These are phyloP conservation scores for Cladosporium sp. DNA, from an alignment of 2,329 filamentous ascomycete species.

Conservation along the genomic window DNA sequence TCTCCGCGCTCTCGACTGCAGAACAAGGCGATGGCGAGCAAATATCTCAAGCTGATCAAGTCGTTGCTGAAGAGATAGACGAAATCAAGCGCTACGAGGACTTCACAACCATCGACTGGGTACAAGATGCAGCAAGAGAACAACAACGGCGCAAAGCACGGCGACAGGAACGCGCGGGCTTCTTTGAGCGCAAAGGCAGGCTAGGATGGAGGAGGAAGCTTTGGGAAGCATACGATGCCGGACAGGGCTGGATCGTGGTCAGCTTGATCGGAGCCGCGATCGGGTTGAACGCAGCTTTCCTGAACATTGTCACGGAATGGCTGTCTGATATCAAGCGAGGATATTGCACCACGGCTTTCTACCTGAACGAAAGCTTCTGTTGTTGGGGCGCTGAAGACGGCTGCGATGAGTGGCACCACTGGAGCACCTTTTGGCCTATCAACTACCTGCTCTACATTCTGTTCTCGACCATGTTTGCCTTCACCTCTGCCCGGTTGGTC, in stretches of 20 bases:
- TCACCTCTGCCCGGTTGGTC: conserved; percentile 75
- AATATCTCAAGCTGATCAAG: conserved; percentile 54
- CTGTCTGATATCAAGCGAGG: conserved; percentile 90
- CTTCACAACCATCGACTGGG: conserved; percentile 98
- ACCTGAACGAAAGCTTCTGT: conserved; percentile 95
- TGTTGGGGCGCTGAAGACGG: conserved; percentile 94
- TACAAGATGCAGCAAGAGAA: conserved; percentile 91
- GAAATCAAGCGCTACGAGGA: conserved; percentile 98
- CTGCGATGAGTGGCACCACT: conserved; percentile 81
- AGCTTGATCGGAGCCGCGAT: conserved; percentile 90
- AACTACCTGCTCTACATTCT: conserved; percentile 87
- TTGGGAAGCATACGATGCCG: conserved; percentile 86
- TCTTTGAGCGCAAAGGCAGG: conserved; percentile 62
- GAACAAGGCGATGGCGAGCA: conserved; percentile 56
- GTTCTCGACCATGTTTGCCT: conserved; percentile 71
- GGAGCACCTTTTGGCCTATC: conserved; percentile 69
- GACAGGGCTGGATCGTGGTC: conserved; percentile 96
- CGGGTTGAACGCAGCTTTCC: conserved; percentile 81
- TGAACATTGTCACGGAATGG: conserved; percentile 97
- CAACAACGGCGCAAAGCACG: conserved; percentile 73
- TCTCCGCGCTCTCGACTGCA: conserved; percentile 58
- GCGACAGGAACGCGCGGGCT: conserved; percentile 63
- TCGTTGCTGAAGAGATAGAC: conserved; percentile 89
- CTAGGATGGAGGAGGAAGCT: conserved; percentile 76
- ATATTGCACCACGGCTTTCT: conserved; percentile 93